Base-by-base conservation (phyloP, 305 asterid genomes). In the Fraxinus xanthoxyloides region DNA sequence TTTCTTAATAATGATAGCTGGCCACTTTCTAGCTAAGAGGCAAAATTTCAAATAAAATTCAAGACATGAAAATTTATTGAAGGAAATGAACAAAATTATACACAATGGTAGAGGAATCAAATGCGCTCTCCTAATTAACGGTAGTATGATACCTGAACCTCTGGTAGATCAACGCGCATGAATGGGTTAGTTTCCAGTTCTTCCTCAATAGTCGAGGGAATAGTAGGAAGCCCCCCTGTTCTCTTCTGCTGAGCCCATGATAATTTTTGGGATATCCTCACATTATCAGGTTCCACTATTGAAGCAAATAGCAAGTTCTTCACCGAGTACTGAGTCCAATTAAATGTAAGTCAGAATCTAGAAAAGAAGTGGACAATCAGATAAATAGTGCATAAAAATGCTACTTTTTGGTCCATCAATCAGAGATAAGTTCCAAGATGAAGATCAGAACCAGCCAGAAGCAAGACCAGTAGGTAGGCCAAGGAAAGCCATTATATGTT, bases 131-230 rank as follows among this genome's bases (percentile, higher is more conserved):
- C 28, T 19, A 61, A 61, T 61, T 21, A 63, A 63, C 12, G 9
- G 72, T 24, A 63, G 34, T 9, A 63, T 7, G 6, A 1, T 86
- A 96, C 99, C 98, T 96, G 98, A 87, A 96, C 86, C 84, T 96
- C 95, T 1, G 90, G 93, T 70, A 92, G 90, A 88, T 92, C 97
- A 78, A 88, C 98, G 76, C 98, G 97, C 95, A 96, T 89, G 91
- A 96, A 96, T 3, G 99, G 98, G 75, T 96, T 94, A 2, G 92
- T 91, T 89, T 93, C 94, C 40, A 93, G 77, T 83, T 91, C 98
- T 82, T 92, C 95, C 87, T 82, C 90, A 34, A 95, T 90, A 67
- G 95, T 95, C 15, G 98, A 95, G 78, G 98, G 93, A 74, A 90
- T 80, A 30, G 93, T 88, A 26, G 93, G 93, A 75, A 87, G 90